phyloP scores from a whole-genome alignment of 1,284 basidiomycete species.

The Golubevia pallescens region DNA sequence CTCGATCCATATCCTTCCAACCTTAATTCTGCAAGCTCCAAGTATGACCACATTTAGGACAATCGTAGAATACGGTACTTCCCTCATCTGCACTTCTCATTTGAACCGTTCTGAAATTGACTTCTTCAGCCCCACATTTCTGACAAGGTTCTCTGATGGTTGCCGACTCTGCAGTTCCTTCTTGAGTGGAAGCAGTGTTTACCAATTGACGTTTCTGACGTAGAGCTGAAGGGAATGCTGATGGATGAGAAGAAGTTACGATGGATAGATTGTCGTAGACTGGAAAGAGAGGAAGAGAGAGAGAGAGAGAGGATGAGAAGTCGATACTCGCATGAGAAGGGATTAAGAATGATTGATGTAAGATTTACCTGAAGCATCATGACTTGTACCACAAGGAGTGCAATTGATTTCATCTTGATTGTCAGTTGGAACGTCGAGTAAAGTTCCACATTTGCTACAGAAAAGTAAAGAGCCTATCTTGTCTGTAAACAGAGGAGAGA shows the following conservation, averaged over 20 bases:
- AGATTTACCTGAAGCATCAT: slow-evolving; percentile 82
- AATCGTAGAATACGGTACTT: slow-evolving; percentile 59
- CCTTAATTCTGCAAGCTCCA: slow-evolving; percentile 50
- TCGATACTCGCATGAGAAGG: neutral
- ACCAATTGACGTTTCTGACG: slow-evolving; percentile 58
- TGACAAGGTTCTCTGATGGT: slow-evolving; percentile 63
- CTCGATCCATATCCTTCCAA: neutral
- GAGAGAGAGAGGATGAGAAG: slow-evolving; percentile 5
- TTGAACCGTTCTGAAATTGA: slow-evolving; percentile 61
- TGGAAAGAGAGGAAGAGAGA: slow-evolving; percentile 12
- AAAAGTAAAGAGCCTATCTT: slow-evolving; percentile 84
- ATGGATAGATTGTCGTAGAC: slow-evolving; percentile 59
- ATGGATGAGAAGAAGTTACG: slow-evolving; percentile 48
- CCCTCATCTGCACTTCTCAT: slow-evolving; percentile 59
- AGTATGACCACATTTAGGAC: slow-evolving; percentile 60
- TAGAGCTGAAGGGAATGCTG: slow-evolving; percentile 57
- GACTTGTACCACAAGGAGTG: slow-evolving; percentile 83
- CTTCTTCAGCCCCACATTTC: slow-evolving; percentile 56
- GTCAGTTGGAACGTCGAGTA: slow-evolving; percentile 82
- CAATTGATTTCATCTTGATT: slow-evolving; percentile 79
- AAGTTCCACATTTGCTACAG: slow-evolving; percentile 87
- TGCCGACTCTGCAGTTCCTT: slow-evolving; percentile 36
- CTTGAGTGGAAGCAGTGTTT: slow-evolving; percentile 31
- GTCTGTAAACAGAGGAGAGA: slow-evolving; percentile 20
- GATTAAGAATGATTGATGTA: neutral